A percentile compares a stretch with the other conserved stretches of the same genome.
Evolutionary conservation across 2,329 filamentous ascomycete genomes (phyloP).

Genomic region (Ophiostoma angusticollis): DNA sequence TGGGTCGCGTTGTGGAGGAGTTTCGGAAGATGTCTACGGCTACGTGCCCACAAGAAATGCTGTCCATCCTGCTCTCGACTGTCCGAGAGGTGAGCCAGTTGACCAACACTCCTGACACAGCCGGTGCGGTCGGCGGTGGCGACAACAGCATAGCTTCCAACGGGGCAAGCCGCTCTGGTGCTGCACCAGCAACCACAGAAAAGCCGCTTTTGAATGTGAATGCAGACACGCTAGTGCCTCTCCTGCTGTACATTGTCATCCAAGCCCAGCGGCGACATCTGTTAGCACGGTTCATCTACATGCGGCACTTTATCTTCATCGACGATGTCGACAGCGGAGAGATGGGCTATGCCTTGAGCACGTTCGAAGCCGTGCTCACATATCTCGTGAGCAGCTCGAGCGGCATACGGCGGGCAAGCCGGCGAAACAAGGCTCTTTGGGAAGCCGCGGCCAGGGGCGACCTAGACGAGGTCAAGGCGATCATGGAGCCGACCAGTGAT

Average conservation of each 20-base stretch:
- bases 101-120: slow-evolving; percentile 30
- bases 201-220: slow-evolving; percentile 52
- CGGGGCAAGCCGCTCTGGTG: slow-evolving; percentile 7
- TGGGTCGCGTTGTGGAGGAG: slow-evolving; percentile 70
- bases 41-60: slow-evolving; percentile 77
- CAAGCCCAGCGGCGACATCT: slow-evolving; percentile 77
- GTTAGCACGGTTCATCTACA: slow-evolving; percentile 81
- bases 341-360: slow-evolving; percentile 90
- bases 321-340: slow-evolving; percentile 96
- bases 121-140: not conserved
- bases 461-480: slow-evolving; percentile 57
- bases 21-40: slow-evolving; percentile 76
- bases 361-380: slow-evolving; percentile 83
- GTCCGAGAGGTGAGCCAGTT: slow-evolving; percentile 71
- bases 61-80: slow-evolving; percentile 64
- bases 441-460: slow-evolving; percentile 71
- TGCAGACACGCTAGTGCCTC: slow-evolving; percentile 83
- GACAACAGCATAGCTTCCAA: not conserved
- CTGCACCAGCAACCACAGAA: slow-evolving; percentile 22
- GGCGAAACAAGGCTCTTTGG: slow-evolving; percentile 78
- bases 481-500: slow-evolving; percentile 59
- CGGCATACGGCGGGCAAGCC: slow-evolving; percentile 70
- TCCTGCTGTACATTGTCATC: slow-evolving; percentile 86
- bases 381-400: slow-evolving; percentile 77
- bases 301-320: slow-evolving; percentile 94